Evolutionary conservation across 2,329 filamentous ascomycete genomes (phyloP), one percentile per base, ranked within the genome.

Genomic region (Colletotrichum falcatum): DNA sequence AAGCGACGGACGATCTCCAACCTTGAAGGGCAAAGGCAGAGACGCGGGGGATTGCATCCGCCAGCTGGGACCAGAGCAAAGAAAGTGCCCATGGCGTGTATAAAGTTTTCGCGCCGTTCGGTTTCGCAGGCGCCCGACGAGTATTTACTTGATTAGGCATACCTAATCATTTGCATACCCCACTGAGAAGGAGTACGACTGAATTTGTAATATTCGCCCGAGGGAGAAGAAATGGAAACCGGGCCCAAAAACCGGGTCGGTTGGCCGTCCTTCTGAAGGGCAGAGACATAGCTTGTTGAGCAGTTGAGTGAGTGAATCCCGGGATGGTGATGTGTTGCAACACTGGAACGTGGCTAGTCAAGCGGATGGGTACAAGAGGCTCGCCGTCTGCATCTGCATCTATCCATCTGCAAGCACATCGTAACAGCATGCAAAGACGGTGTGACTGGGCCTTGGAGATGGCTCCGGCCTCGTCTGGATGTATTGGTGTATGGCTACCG

Each of bases 81-180:
- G 1, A 54, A 53, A 37, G 51, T 70, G 63, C 56, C 67, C 58
- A 67, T 54, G 67, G 58, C 67, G 37, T 58, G 42, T 44, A 53
- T 48, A 70, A 59, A 48, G 64, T 70, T 70, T 67, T 39, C 44
- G 35, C 42, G 63, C n/a, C 23, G 60, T 44, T 42, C 42, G n/a
- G 61, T 16, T 56, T 66, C 35, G 16, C 26, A 51, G 42, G 49
- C 51, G 23, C 26, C 44, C 49, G 51, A 51, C 51, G 28, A 53
- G 66, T 61, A 30, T 53, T 23, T 60, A 35, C 26, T n/a, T 23
- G 23, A 60, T 53, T 55, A 33, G 7, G 30, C 3, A 37, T 54
- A n/a, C n/a, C n/a, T n/a, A 37, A 51, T 28, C 7, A n/a, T 61
- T 48, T 7, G n/a, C 23, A 28, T 53, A 55, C 58, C 35, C 23